phyloP scores from a whole-genome alignment of 768 basidiomycete species.

The Plicaturopsis crispa region DNA sequence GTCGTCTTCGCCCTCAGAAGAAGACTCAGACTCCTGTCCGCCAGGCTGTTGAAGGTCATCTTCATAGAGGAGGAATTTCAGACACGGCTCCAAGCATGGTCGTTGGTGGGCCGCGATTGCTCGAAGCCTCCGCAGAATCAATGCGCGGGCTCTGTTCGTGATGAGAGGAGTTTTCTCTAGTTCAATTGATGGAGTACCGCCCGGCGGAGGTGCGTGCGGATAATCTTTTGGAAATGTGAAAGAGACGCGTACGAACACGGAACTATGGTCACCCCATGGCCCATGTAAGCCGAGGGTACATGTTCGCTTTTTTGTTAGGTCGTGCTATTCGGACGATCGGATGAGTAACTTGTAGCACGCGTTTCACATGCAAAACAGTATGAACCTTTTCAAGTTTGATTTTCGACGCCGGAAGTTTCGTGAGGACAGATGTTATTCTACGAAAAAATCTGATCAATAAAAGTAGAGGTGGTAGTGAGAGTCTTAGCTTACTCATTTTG shows the following conservation, averaged over 20 bases:
- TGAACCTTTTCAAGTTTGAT: conserved; percentile 81
- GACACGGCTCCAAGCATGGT: conserved; percentile 80
- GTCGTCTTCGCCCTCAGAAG: conserved; percentile 56
- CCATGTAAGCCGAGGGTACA: conserved; percentile 84
- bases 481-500: conserved; percentile 74
- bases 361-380: background rate
- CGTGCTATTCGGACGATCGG: conserved; percentile 51
- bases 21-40: conserved; percentile 50
- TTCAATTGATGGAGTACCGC: conserved; percentile 67
- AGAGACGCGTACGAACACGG: conserved; percentile 80
- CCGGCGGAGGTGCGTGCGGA: conserved; percentile 53
- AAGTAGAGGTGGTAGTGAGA: no score
- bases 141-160: conserved; percentile 66
- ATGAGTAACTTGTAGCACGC: conserved; percentile 4
- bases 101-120: conserved; percentile 62
- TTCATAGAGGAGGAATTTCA: conserved; percentile 71
- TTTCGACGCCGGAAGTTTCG: conserved; percentile 55
- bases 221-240: conserved; percentile 88
- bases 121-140: conserved; percentile 71
- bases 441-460: background rate
- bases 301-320: conserved; percentile 63
- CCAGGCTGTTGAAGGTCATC: conserved; percentile 24
- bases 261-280: conserved; percentile 84
- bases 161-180: conserved; percentile 81
- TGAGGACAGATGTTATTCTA: conserved; percentile 70